A percentile compares a stretch with the other conserved stretches of the same genome.
These are phyloP conservation scores for Hortaea werneckii DNA, from an alignment of 2,329 filamentous ascomycete species.

Conservation along the genomic window DNA sequence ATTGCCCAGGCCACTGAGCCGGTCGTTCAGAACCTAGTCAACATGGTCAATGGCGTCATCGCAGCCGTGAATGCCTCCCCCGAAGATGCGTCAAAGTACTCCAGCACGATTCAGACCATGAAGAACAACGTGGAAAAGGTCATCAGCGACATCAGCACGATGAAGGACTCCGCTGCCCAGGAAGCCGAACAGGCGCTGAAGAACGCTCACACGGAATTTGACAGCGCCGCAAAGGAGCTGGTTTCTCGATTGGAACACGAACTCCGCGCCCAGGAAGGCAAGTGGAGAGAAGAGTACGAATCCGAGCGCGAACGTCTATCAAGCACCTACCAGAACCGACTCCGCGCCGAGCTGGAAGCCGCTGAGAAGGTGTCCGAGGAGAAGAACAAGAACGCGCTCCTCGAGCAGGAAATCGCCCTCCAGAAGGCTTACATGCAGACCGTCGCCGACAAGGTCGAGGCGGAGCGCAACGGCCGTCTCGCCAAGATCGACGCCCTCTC, in stretches of 20 bases:
- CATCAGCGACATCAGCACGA: conserved; percentile 62
- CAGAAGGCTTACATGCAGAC: conserved; percentile 75
- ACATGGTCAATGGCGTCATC: conserved; percentile 93
- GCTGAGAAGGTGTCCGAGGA: conserved; percentile 73
- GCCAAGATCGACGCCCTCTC: conserved; percentile 76
- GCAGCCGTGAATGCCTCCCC: conserved; percentile 83
- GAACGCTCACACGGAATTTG: conserved; percentile 65
- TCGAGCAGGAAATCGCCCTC: conserved; percentile 81
- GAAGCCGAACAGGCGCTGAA: conserved; percentile 67
- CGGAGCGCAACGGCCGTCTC: conserved; percentile 76
- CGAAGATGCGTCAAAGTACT: conserved; percentile 62
- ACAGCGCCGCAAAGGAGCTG: conserved; percentile 77
- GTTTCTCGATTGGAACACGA: conserved; percentile 75
- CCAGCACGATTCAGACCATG: conserved; percentile 68
- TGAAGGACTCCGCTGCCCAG: conserved; percentile 60
- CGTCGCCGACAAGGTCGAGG: conserved; percentile 72
- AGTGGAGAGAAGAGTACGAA: conserved; percentile 83
- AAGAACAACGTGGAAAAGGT: conserved; percentile 74
- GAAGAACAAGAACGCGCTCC: conserved; percentile 70
- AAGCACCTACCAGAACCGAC: conserved; percentile 66
- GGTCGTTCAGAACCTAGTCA: conserved; percentile 84
- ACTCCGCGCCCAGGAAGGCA: conserved; percentile 68
- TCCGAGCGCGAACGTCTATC: conserved; percentile 72
- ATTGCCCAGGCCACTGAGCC: conserved; percentile 71
- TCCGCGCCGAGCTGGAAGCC: conserved; percentile 68